Percentiles rank a stretch among this genome's conserved stretches.
Conservation (phyloP, 2,329 filamentous ascomycete genomes). For the Colletotrichum viniferum region DNA sequence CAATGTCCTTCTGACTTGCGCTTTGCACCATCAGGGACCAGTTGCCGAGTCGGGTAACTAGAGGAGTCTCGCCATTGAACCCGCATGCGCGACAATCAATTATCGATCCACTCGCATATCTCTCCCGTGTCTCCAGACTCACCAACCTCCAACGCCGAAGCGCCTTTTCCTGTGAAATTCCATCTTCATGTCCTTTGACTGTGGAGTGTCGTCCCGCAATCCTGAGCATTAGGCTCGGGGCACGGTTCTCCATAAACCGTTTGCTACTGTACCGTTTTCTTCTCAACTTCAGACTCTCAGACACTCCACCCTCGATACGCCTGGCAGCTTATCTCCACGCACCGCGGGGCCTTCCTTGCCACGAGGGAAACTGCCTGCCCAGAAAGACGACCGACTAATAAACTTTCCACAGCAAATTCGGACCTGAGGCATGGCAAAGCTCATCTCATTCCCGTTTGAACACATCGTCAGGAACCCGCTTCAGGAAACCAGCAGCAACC, state of each 20-base stretch:
- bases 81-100: not conserved
- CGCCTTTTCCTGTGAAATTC: not conserved
- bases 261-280: not conserved
- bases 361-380: not conserved
- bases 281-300: not conserved
- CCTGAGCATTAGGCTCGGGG: not conserved
- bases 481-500: not conserved
- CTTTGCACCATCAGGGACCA: not conserved
- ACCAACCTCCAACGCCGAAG: not conserved
- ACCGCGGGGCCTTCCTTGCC: not conserved
- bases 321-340: not conserved
- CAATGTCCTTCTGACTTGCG: slow-evolving; percentile 1
- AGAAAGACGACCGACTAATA: not conserved
- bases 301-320: not conserved
- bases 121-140: not conserved
- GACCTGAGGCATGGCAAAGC: slow-evolving; percentile 3
- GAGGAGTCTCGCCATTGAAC: not conserved
- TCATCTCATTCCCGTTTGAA: slow-evolving; percentile 8
- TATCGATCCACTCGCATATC: not conserved
- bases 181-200: not conserved
- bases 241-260: not conserved
- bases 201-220: not conserved
- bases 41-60: not conserved
- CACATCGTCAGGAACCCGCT: not conserved
- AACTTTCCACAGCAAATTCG: not conserved